Percentiles rank a stretch among this genome's conserved stretches.
Conservation (phyloP, 1,284 basidiomycete genomes). For the Naganishia sp. region DNA sequence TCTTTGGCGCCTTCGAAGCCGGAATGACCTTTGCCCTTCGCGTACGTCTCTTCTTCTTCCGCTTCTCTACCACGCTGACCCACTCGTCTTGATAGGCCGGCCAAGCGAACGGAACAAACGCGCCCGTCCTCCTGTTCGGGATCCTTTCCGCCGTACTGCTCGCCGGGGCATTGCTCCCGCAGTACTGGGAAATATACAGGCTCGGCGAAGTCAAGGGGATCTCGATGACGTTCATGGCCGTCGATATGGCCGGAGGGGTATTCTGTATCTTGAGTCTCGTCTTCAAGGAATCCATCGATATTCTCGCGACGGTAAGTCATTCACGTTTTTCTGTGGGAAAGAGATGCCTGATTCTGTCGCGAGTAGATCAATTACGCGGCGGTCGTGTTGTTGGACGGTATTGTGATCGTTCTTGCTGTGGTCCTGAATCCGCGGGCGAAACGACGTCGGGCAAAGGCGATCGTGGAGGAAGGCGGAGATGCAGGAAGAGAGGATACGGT, state of each 20-base stretch:
- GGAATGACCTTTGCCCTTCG: slow-evolving; percentile 64
- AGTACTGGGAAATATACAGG: slow-evolving; percentile 68
- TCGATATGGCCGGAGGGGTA: slow-evolving; percentile 72
- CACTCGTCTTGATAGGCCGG: slow-evolving; percentile 46
- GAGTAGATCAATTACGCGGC: slow-evolving; percentile 47
- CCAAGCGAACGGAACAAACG: slow-evolving; percentile 56
- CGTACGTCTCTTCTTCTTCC: slow-evolving; percentile 40
- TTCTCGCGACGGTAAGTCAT: slow-evolving; percentile 64
- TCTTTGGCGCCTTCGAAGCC: slow-evolving; percentile 63
- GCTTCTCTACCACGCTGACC: not conserved
- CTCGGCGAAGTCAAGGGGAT: slow-evolving; percentile 69
- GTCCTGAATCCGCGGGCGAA: slow-evolving; percentile 63
- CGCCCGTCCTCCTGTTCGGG: slow-evolving; percentile 65
- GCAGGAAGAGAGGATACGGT: no score
- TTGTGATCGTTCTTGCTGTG: slow-evolving; percentile 62
- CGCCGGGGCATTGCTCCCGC: slow-evolving; percentile 63
- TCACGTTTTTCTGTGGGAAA: slow-evolving; percentile 37
- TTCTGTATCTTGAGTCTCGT: slow-evolving; percentile 68
- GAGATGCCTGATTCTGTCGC: not conserved
- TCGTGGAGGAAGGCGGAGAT: no score
- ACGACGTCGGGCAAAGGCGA: slow-evolving; percentile 42
- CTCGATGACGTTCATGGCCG: slow-evolving; percentile 67
- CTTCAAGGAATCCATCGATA: slow-evolving; percentile 68
- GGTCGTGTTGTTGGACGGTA: slow-evolving; percentile 62
- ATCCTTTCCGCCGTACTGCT: slow-evolving; percentile 66